Evolutionary conservation across 2,329 filamentous ascomycete species (phyloP).

Genomic region (Cercospora janseana): DNA sequence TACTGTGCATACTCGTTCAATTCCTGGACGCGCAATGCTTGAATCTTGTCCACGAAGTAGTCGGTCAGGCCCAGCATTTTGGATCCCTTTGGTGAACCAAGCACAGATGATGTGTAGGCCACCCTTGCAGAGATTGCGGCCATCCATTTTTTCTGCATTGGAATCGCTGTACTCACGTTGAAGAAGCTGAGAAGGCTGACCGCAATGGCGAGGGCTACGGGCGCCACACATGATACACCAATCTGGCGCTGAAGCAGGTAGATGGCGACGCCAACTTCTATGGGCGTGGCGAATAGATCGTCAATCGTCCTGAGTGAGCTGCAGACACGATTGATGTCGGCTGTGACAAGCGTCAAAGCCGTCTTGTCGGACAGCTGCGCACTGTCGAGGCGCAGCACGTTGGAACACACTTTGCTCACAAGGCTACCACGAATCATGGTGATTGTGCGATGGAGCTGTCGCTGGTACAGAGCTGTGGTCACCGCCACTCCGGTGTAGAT

Average conservation of each 20-base stretch:
- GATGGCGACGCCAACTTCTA: conserved; percentile 27
- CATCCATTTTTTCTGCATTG: conserved; percentile 25
- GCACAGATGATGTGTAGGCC: conserved; percentile 23
- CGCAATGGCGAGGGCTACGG: conserved; percentile 19
- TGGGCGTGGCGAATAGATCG: conserved; percentile 25
- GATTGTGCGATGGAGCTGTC: conserved; percentile 22
- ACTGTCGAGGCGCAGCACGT: conserved; percentile 17
- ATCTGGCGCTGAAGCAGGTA: conserved; percentile 24
- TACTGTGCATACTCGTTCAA: conserved; percentile 20
- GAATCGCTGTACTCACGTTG: conserved; percentile 18
- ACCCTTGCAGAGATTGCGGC: conserved; percentile 20
- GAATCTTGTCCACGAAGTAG: conserved; percentile 22
- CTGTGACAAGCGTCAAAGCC: conserved; percentile 25
- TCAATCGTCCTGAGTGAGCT: conserved; percentile 19
- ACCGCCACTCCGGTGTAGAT: conserved; percentile 23
- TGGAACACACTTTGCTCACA: conserved; percentile 22
- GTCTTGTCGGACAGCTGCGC: conserved; percentile 17
- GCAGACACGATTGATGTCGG: conserved; percentile 24
- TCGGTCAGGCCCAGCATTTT: conserved; percentile 27
- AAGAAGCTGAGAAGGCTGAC: conserved; percentile 22
- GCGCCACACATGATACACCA: conserved; percentile 24
- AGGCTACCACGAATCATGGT: conserved; percentile 25
- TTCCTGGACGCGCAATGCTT: conserved; percentile 23
- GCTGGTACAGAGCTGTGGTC: conserved; percentile 21
- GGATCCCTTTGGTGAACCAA: conserved; percentile 22